These are phyloP conservation scores for Penicillium bialowiezense DNA, from an alignment of 495 filamentous ascomycete species.

Conservation along the genomic window DNA sequence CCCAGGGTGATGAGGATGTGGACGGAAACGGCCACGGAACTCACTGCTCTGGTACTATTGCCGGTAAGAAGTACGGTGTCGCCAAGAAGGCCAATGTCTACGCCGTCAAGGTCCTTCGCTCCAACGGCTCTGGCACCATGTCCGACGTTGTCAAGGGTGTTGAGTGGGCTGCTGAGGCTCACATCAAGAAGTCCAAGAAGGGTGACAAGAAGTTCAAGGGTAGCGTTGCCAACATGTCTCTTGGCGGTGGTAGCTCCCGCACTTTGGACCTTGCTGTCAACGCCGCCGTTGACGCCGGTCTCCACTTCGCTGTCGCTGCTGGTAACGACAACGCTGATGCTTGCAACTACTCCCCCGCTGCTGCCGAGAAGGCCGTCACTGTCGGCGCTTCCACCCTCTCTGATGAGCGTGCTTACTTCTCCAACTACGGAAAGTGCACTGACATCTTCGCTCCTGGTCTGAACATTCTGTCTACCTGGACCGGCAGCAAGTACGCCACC, in stretches of 20 bases:
- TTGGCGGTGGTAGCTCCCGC: slow-evolving; percentile 92
- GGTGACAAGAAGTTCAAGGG: slow-evolving; percentile 99
- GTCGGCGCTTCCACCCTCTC: slow-evolving; percentile 91
- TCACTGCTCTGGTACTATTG: slow-evolving; percentile 97
- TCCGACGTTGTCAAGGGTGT: slow-evolving; percentile 98
- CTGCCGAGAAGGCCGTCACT: slow-evolving; percentile 88
- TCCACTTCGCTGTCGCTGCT: slow-evolving; percentile 97
- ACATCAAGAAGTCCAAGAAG: slow-evolving; percentile 67
- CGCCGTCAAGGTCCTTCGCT: slow-evolving; percentile 96
- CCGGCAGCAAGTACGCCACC: slow-evolving; percentile 85
- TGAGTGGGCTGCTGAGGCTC: slow-evolving; percentile 83
- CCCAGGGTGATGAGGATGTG: slow-evolving; percentile 72
- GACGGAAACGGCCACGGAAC: slow-evolving; percentile 99
- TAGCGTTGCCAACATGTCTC: slow-evolving; percentile 97
- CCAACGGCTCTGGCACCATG: slow-evolving; percentile 98
- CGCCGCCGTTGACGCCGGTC: slow-evolving; percentile 81
- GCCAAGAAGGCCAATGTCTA: slow-evolving; percentile 97
- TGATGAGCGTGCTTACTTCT: slow-evolving; percentile 99
- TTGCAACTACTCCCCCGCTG: slow-evolving; percentile 99
- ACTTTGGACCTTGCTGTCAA: slow-evolving; percentile 91
- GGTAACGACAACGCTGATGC: slow-evolving; percentile 98
- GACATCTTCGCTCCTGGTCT: slow-evolving; percentile 98
- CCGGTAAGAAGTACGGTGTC: slow-evolving; percentile 97
- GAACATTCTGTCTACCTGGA: slow-evolving; percentile 97
- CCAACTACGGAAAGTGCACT: slow-evolving; percentile 99